Base-by-base conservation (phyloP, 768 basidiomycete species). In the Lyophyllum atratum region DNA sequence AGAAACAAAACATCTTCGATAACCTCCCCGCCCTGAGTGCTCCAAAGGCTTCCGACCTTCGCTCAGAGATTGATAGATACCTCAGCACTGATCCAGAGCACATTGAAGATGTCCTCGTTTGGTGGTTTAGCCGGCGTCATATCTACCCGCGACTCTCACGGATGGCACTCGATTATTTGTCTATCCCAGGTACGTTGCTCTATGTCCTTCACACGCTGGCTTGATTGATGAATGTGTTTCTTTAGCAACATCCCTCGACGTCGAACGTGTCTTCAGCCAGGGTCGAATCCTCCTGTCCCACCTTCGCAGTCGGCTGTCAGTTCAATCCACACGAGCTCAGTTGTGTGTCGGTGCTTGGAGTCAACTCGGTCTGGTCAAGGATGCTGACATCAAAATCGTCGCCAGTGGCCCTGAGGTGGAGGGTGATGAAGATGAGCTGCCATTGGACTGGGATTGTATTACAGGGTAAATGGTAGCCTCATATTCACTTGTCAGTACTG, bases 101-200 rank as follows among this genome's bases (percentile, higher is more conserved):
- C n/a, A 56, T 65, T 25, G 52, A 31, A 2, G 59, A 74, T 49
- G 51, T 58, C 3, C 51, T 75, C 19, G 29, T n/a, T 14, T 76
- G 72, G 73, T 76, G 76, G 74, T 39, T 37, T 60, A 66, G n/a
- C n/a, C n/a, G n/a, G n/a, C n/a, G n/a, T n/a, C n/a, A n/a, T n/a
- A n/a, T n/a, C n/a, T n/a, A n/a, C 51, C 73, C 72, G 22, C 37
- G 49, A 1, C 68, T 76, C 1, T 69, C 65, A 0, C 57, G 59
- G 0, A 74, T 77, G 74, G 72, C 67, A 7, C 34, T 70, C 0
- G 67, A 73, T 31, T 72, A 72, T 39, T 61, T 70, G 1, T 52
- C 45, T 10, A 66, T 70, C 28, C 68, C 66, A 0, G 65, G 66
- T 71, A 52, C 10, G 61, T 66, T n/a, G 5, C n/a, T 3, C 29